phyloP scores from a whole-genome alignment of 768 basidiomycete genomes.

The Podaxis sp. region DNA sequence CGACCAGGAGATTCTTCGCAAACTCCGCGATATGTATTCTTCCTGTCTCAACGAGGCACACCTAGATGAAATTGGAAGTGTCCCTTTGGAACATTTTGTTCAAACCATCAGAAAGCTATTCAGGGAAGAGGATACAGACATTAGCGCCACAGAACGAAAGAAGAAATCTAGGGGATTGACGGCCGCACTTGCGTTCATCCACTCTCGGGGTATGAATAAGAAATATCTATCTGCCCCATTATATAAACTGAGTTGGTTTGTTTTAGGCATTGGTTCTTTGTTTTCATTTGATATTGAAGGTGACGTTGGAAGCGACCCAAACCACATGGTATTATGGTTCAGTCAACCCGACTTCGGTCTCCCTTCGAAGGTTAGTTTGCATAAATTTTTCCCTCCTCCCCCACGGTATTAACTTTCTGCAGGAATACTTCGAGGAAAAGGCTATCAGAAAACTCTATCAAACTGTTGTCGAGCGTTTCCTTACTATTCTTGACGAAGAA shows the following conservation, averaged over 20 bases:
- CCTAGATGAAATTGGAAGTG: slow-evolving; percentile 69
- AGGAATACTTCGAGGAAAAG: slow-evolving; percentile 90
- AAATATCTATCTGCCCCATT: neutral
- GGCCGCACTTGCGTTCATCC: slow-evolving; percentile 77
- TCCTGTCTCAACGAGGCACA: slow-evolving; percentile 79
- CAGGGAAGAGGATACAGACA: slow-evolving; percentile 43
- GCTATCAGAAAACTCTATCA: slow-evolving; percentile 66
- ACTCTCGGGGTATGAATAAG: slow-evolving; percentile 65
- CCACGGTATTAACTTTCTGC: neutral
- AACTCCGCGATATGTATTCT: slow-evolving; percentile 66
- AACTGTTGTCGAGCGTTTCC: slow-evolving; percentile 60
- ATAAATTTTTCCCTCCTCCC: neutral
- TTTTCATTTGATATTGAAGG: slow-evolving; percentile 87
- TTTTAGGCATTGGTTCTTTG: slow-evolving; percentile 66
- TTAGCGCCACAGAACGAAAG: slow-evolving; percentile 21
- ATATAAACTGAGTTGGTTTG: neutral
- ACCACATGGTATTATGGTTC: slow-evolving; percentile 82
- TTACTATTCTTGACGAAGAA: slow-evolving; percentile 53
- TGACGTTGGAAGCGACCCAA: slow-evolving; percentile 82
- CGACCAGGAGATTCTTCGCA: slow-evolving; percentile 55
- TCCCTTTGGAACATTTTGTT: slow-evolving; percentile 67
- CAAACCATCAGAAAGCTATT: slow-evolving; percentile 57
- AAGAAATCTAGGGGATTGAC: slow-evolving; percentile 59
- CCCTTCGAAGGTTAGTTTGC: slow-evolving; percentile 67
- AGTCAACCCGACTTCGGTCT: slow-evolving; percentile 78